A percentile compares a stretch with the other conserved stretches of the same genome.
These are phyloP conservation scores for Parasitella parasitica DNA, from an alignment of 371 early-diverging fungal species.

Conservation along the genomic window DNA sequence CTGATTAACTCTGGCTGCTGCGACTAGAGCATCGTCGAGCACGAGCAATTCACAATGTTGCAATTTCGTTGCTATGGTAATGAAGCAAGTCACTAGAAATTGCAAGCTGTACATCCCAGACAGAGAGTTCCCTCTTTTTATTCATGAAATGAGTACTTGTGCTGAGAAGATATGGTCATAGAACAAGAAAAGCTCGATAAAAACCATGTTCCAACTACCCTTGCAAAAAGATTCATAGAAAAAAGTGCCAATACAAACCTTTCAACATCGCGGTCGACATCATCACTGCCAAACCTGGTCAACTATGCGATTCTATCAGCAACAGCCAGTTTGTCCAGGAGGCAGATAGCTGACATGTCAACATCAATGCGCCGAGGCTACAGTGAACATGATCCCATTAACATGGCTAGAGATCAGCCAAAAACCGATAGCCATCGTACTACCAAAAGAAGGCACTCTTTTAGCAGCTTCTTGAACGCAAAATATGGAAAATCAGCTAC, in stretches of 20 bases:
- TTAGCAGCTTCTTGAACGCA: conserved; percentile 39
- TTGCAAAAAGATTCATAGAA: conserved; percentile 1
- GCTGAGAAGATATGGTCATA: background rate
- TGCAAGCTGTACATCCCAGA: background rate
- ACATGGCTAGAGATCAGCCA: background rate
- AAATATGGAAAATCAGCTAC: conserved; percentile 25
- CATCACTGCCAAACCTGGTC: conserved; percentile 37
- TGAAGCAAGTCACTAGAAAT: background rate
- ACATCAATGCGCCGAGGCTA: conserved; percentile 23
- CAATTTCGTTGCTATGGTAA: no score
- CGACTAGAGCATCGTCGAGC: no score
- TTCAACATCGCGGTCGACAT: conserved; percentile 33
- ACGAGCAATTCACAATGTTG: no score
- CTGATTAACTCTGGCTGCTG: no score
- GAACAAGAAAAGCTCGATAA: background rate
- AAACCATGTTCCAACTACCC: background rate
- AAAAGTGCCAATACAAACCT: conserved; percentile 15
- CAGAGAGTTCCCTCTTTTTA: background rate
- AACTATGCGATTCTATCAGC: conserved; percentile 24
- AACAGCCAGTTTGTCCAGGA: conserved; percentile 15
- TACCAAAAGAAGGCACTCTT: conserved; percentile 41
- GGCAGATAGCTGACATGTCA: conserved; percentile 2
- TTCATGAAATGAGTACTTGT: background rate
- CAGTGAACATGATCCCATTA: conserved; percentile 5
- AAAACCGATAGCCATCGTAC: no score